Evolutionary conservation across 257 asterid genomes (phyloP).

Genomic region (Linaria vulgaris): DNA sequence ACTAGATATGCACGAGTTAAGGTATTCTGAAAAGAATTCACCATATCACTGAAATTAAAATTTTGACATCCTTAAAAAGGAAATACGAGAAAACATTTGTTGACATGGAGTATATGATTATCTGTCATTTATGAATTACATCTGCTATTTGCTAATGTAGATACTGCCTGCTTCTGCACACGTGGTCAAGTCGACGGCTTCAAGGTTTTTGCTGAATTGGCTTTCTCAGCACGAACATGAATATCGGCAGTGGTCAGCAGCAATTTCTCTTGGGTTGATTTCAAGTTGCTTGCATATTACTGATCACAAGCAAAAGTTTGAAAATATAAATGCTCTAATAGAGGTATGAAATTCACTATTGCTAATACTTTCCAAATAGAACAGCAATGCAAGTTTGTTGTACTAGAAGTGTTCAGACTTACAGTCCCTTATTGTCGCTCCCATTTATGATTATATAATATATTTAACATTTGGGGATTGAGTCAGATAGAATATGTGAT

Average conservation of each 20-base stretch:
- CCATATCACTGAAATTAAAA: not conserved
- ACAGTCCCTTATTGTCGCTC: not conserved
- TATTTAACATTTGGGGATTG: constrained; percentile 8
- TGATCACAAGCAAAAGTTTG: constrained; percentile 74
- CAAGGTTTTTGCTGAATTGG: constrained; percentile 80
- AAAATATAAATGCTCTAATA: constrained; percentile 69
- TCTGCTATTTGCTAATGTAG: constrained; percentile 39
- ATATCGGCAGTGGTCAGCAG: constrained; percentile 93
- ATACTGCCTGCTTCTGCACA: constrained; percentile 77
- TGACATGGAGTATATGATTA: not conserved
- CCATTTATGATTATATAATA: constrained; percentile 15
- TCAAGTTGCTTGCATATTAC: constrained; percentile 91
- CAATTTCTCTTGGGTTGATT: constrained; percentile 90
- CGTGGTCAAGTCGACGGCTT: constrained; percentile 65
- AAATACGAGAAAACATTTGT: constrained; percentile 2
- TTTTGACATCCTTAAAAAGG: not conserved
- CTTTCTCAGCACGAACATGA: constrained; percentile 82
- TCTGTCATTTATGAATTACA: not conserved
- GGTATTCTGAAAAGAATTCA: not conserved
- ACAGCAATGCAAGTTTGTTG: constrained; percentile 7
- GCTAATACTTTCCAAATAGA: not conserved
- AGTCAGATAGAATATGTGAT: not conserved
- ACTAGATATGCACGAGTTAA: not conserved
- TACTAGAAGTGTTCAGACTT: constrained; percentile 1
- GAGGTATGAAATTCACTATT: constrained; percentile 52